phyloP scores from a whole-genome alignment of 2,329 filamentous ascomycete species.

The Rhynchosporium graminicola region DNA sequence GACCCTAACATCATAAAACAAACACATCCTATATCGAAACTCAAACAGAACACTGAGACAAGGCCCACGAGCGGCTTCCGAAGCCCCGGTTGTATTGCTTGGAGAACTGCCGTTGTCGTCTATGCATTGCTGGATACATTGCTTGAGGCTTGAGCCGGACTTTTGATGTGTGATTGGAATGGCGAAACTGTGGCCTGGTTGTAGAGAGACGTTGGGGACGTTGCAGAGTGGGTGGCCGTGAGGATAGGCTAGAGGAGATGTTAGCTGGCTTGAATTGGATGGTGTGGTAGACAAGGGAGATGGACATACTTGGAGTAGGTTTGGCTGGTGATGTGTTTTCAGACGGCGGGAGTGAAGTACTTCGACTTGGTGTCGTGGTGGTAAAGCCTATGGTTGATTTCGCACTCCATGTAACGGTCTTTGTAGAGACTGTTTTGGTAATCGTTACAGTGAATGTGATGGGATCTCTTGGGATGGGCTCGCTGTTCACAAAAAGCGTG shows the following conservation, averaged over 20 bases:
- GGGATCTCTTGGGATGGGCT: neutral
- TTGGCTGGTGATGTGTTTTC: neutral
- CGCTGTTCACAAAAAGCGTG: neutral
- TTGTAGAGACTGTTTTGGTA: neutral
- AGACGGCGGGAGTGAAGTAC: too few relatives aligned
- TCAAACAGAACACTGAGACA: constrained; percentile 24
- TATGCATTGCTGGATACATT: constrained; percentile 19
- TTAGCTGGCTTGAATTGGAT: neutral
- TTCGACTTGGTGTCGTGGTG: too few relatives aligned
- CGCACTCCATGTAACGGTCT: too few relatives aligned
- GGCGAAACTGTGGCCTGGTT: constrained; percentile 22
- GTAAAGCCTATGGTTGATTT: too few relatives aligned
- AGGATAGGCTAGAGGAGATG: constrained; percentile 13
- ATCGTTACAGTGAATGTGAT: neutral
- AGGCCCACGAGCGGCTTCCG: neutral
- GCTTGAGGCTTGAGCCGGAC: constrained; percentile 17
- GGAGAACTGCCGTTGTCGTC: neutral
- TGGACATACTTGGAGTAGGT: constrained; percentile 14
- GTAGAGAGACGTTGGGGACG: constrained; percentile 20
- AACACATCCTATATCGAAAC: constrained; percentile 21
- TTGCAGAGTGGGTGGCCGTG: constrained; percentile 25
- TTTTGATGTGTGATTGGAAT: constrained; percentile 20
- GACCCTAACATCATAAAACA: constrained; percentile 25
- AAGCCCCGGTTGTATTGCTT: too few relatives aligned
- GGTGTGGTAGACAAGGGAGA: neutral